These are phyloP conservation scores for Neurospora cerealis DNA, from an alignment of 495 filamentous ascomycete species.

Conservation along the genomic window DNA sequence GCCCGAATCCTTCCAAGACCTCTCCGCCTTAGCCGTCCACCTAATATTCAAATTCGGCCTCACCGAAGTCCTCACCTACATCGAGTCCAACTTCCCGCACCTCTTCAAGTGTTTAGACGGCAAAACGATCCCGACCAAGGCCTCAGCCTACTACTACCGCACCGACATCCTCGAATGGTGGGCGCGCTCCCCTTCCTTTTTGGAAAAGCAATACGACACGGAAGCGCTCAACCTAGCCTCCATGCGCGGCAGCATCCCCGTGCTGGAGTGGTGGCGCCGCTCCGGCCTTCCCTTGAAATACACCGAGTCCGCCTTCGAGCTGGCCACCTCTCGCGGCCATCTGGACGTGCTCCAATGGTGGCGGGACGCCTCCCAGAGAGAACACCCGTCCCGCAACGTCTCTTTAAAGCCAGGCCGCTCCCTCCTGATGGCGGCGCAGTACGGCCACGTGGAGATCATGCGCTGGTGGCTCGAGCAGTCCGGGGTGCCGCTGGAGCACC, in stretches of 20 bases:
- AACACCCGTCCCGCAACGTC: constrained; percentile 24
- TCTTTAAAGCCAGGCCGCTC: constrained; percentile 67
- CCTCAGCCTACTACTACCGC: constrained; percentile 76
- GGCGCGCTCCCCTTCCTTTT: constrained; percentile 53
- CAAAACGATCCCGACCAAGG: constrained; percentile 73
- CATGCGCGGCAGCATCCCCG: constrained; percentile 67
- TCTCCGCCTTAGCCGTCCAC: constrained; percentile 73
- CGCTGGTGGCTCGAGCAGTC: constrained; percentile 71
- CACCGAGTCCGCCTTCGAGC: constrained; percentile 75
- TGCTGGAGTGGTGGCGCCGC: constrained; percentile 84
- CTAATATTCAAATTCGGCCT: constrained; percentile 86
- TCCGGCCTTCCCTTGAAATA: constrained; percentile 75
- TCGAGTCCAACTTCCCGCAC: constrained; percentile 67
- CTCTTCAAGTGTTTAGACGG: constrained; percentile 77
- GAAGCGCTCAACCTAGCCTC: constrained; percentile 85
- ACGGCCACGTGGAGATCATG: constrained; percentile 58
- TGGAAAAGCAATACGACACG: constrained; percentile 61
- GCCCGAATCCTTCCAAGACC: constrained; percentile 55
- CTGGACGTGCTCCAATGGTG: constrained; percentile 86
- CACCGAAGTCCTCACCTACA: constrained; percentile 64
- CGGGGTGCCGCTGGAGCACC: constrained; percentile 61
- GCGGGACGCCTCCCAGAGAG: constrained; percentile 48
- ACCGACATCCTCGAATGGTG: constrained; percentile 84
- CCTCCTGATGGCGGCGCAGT: constrained; percentile 69
- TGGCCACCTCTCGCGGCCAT: constrained; percentile 72